phyloP scores from a whole-genome alignment of 2,329 filamentous ascomycete genomes.

The Trichoderma atroviride region DNA sequence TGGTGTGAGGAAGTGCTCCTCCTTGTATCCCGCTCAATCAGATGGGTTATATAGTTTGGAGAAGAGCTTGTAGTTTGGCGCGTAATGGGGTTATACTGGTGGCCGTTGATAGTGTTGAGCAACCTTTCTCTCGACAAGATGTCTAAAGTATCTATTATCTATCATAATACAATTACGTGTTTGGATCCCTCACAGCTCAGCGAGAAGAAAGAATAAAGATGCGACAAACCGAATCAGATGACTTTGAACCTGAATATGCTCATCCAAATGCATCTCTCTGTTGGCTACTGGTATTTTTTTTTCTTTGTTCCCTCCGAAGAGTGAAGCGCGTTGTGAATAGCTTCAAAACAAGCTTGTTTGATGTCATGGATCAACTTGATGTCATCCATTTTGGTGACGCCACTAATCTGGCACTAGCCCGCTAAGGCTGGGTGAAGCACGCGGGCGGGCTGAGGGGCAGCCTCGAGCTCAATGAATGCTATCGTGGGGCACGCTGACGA shows the following conservation, averaged over 20 bases:
- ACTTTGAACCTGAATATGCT: background rate
- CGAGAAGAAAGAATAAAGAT: background rate
- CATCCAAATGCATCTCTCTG: background rate
- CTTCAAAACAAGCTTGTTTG: background rate
- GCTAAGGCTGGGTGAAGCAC: background rate
- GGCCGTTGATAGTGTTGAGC: constrained; percentile 2
- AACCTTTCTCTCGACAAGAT: background rate
- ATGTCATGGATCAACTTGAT: constrained; percentile 6
- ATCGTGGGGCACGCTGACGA: constrained; percentile 18
- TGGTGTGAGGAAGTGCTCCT: background rate
- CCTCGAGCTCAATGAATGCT: background rate
- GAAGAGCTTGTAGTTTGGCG: background rate
- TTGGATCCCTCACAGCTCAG: background rate
- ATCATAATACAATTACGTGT: background rate
- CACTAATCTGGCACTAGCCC: constrained; percentile 14
- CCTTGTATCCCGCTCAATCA: background rate
- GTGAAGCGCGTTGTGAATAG: constrained; percentile 1
- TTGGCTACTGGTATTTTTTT: background rate
- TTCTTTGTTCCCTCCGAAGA: background rate
- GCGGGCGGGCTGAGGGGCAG: background rate
- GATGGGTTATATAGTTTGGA: background rate
- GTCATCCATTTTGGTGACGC: constrained; percentile 13
- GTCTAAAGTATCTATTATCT: background rate
- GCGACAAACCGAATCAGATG: background rate
- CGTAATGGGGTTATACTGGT: background rate